Percentiles rank a stretch among this genome's conserved stretches.
Conservation (phyloP, 2,329 filamentous ascomycete genomes). For the Ploettnerulaceae sp. region DNA sequence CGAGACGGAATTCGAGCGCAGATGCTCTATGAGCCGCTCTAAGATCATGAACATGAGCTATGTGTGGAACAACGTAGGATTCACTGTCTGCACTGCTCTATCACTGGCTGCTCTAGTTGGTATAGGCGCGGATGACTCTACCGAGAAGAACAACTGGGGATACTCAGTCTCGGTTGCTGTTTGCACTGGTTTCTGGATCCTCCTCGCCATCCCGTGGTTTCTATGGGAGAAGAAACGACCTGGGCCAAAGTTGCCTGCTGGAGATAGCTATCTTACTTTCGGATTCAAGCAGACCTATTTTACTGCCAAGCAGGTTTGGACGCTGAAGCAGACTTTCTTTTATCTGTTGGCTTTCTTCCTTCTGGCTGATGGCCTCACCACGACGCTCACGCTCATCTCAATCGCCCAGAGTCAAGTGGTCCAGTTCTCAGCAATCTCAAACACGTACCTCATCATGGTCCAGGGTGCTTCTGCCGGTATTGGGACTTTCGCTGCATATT, state of each 20-base stretch:
- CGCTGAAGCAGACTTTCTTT: constrained; percentile 30
- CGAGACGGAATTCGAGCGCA: constrained; percentile 28
- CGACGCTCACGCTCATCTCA: constrained; percentile 26
- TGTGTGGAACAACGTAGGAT: constrained; percentile 32
- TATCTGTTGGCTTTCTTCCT: constrained; percentile 32
- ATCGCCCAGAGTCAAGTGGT: constrained; percentile 32
- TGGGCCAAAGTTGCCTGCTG: constrained; percentile 27
- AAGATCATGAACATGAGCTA: constrained; percentile 34
- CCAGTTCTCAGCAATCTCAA: constrained; percentile 28
- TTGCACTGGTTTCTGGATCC: constrained; percentile 32
- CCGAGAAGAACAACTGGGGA: constrained; percentile 30
- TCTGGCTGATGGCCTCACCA: constrained; percentile 30
- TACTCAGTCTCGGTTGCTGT: constrained; percentile 32
- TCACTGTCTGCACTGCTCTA: constrained; percentile 28
- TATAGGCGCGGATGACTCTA: constrained; percentile 26
- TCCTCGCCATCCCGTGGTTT: constrained; percentile 33
- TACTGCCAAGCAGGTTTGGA: constrained; percentile 27
- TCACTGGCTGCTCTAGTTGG: constrained; percentile 29
- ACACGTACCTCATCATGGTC: constrained; percentile 31
- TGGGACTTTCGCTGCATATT: constrained; percentile 28
- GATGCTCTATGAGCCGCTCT: constrained; percentile 29
- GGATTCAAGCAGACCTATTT: constrained; percentile 32
- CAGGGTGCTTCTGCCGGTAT: constrained; percentile 27
- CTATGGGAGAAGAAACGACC: constrained; percentile 33
- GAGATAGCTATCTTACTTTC: constrained; percentile 30